These are phyloP conservation scores for Ceratonia siliqua DNA, from an alignment of 306 rosid species.

Conservation along the genomic window DNA sequence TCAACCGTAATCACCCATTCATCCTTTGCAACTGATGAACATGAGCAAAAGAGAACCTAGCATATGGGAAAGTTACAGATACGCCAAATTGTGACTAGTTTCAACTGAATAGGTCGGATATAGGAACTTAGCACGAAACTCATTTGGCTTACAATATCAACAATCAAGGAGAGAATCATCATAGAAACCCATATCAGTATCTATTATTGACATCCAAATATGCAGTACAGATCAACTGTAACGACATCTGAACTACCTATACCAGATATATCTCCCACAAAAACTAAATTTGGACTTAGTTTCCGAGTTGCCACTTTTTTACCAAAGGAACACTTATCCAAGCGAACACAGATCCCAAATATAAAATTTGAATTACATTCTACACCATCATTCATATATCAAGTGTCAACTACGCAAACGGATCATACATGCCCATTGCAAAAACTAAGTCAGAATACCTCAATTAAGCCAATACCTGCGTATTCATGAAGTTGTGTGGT, in stretches of 20 bases:
- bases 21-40: neutral
- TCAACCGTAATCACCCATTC: neutral
- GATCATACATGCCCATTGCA: slow-evolving; percentile 19
- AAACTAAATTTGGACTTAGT: neutral
- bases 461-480: slow-evolving; percentile 60
- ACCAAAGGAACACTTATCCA: neutral
- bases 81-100: neutral
- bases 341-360: slow-evolving; percentile 35
- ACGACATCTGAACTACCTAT: neutral
- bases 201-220: neutral
- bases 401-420: neutral
- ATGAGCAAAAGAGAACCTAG: neutral
- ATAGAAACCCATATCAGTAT: neutral
- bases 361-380: slow-evolving; percentile 18
- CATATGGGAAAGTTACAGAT: neutral
- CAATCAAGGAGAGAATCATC: neutral
- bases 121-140: neutral
- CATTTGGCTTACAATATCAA: neutral
- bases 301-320: neutral
- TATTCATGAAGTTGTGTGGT: slow-evolving; percentile 44
- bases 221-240: neutral
- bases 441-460: slow-evolving; percentile 16
- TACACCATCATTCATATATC: neutral
- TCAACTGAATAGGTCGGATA: slow-evolving; percentile 1
- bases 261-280: neutral